phyloP scores from a whole-genome alignment of 768 basidiomycete genomes.

The Trametes cingulata region DNA sequence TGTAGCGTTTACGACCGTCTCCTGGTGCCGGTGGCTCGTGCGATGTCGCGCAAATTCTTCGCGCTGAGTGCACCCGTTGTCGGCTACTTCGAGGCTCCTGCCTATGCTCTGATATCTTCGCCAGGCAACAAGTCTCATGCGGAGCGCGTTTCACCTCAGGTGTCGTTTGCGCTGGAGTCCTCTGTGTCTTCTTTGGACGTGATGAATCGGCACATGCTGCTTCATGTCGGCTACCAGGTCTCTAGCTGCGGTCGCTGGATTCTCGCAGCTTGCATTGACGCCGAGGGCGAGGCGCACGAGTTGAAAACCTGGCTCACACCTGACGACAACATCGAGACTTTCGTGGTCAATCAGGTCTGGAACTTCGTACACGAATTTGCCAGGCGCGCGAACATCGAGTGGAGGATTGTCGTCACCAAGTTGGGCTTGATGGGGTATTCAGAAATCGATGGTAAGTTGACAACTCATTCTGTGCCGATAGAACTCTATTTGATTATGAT shows the following conservation, averaged over 20 bases:
- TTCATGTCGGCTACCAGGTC: slow-evolving; percentile 76
- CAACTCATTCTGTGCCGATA: slow-evolving; percentile 4
- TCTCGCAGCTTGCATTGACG: slow-evolving; percentile 70
- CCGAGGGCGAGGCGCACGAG: slow-evolving; percentile 75
- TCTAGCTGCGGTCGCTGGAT: slow-evolving; percentile 77
- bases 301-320: slow-evolving; percentile 65
- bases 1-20: slow-evolving; percentile 74
- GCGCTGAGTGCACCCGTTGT: slow-evolving; percentile 41
- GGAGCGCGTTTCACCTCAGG: slow-evolving; percentile 17
- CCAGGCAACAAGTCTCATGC: slow-evolving; percentile 30
- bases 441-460: slow-evolving; percentile 70
- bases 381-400: slow-evolving; percentile 70
- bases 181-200: slow-evolving; percentile 49
- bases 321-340: slow-evolving; percentile 42
- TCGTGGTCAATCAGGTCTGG: slow-evolving; percentile 66
- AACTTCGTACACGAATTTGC: slow-evolving; percentile 64
- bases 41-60: slow-evolving; percentile 55
- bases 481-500: slow-evolving; percentile 42
- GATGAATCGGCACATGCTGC: slow-evolving; percentile 56
- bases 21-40: slow-evolving; percentile 57
- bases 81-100: slow-evolving; percentile 63
- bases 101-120: slow-evolving; percentile 49
- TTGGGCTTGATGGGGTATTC: slow-evolving; percentile 56
- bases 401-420: slow-evolving; percentile 75
- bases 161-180: slow-evolving; percentile 42